A percentile compares a stretch with the other conserved stretches of the same genome.
These are phyloP conservation scores for Graphiopsis chlorocephala DNA, from an alignment of 2,329 filamentous ascomycete species.

Conservation along the genomic window DNA sequence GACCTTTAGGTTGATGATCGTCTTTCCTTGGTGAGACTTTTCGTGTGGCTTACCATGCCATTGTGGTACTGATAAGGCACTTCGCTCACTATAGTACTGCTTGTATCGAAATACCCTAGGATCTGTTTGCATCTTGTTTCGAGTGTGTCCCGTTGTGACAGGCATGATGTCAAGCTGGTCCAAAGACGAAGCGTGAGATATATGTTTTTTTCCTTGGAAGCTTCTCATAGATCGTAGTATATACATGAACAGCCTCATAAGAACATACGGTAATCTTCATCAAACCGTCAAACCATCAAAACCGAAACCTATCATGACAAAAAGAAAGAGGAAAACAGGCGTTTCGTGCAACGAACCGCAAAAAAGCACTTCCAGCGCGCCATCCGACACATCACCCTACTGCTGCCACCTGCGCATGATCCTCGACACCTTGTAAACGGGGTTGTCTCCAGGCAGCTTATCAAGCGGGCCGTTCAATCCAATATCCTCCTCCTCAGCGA, in stretches of 20 bases:
- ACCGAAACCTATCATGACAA: background rate
- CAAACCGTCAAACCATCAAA: background rate
- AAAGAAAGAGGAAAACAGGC: background rate
- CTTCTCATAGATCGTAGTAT: background rate
- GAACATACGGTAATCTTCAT: background rate
- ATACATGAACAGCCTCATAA: background rate
- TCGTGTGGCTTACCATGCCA: background rate
- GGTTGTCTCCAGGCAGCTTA: slow-evolving; percentile 55
- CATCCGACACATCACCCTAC: background rate
- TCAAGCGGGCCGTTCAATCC: slow-evolving; percentile 41
- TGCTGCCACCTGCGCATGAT: background rate
- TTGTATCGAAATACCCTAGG: background rate
- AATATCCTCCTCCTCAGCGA: slow-evolving; percentile 30
- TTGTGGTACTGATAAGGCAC: background rate
- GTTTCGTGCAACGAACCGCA: background rate
- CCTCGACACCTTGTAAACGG: slow-evolving; percentile 35
- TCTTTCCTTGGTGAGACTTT: background rate
- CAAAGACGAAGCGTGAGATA: background rate
- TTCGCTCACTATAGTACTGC: background rate
- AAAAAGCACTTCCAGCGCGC: background rate
- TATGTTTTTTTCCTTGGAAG: background rate
- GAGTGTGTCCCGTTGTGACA: background rate
- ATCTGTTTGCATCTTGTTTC: background rate
- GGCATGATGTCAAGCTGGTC: background rate
- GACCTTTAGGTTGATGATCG: background rate